A percentile compares a stretch with the other conserved stretches of the same genome.
Conservation (phyloP, 495 filamentous ascomycete genomes). For the Aspergillus coremiiformis region DNA sequence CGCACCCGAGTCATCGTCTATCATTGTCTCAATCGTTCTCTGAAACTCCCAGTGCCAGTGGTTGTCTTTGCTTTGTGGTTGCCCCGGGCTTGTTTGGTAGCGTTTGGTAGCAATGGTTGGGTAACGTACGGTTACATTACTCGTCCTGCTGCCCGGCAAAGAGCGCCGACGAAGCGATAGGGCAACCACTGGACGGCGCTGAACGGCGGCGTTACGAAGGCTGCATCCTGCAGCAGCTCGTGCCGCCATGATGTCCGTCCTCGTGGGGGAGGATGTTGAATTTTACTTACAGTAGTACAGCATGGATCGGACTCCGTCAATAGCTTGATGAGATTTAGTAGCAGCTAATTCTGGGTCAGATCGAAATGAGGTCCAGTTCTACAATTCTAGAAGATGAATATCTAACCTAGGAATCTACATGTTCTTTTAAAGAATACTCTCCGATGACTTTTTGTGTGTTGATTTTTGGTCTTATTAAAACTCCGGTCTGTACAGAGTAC, state of each 20-base stretch:
- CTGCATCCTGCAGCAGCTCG: neutral
- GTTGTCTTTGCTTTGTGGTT: neutral
- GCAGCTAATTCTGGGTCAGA: neutral
- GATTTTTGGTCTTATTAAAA: neutral
- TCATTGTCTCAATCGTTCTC: neutral
- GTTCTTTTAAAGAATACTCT: neutral
- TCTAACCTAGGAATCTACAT: neutral
- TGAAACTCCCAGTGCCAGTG: neutral
- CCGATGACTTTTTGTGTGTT: neutral
- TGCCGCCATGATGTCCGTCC: neutral
- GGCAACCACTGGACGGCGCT: neutral
- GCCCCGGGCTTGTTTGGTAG: too few species aligned
- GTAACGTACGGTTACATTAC: neutral
- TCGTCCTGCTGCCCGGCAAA: neutral
- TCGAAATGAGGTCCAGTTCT: neutral
- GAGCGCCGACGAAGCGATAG: neutral
- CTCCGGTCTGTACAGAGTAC: too few species aligned
- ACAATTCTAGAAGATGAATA: neutral
- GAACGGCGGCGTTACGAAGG: neutral
- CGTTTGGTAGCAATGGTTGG: neutral
- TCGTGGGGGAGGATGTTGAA: neutral
- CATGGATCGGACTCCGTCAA: neutral
- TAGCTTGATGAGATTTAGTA: neutral
- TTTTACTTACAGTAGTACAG: neutral
- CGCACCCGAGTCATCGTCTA: neutral